These are phyloP conservation scores for Saksenaea oblongispora DNA, from an alignment of 371 early-diverging fungal genomes.

Conservation along the genomic window DNA sequence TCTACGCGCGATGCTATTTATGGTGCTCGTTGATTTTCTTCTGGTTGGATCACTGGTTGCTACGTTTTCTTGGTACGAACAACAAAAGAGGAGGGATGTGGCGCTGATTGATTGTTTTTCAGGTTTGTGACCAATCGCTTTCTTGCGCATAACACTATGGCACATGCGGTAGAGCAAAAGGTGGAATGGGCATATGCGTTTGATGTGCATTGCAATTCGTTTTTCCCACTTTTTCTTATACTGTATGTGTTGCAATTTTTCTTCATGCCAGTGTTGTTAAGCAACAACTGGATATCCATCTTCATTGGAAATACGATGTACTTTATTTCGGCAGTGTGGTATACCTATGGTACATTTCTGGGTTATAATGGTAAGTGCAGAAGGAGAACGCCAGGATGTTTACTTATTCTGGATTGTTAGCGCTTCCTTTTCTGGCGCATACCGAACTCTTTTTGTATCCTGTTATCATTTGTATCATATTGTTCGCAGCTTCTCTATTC, in stretches of 20 bases:
- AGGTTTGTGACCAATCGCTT: conserved; percentile 82
- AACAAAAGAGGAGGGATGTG: not conserved
- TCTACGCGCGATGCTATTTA: conserved; percentile 65
- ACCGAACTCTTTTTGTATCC: conserved; percentile 87
- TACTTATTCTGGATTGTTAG: conserved; percentile 38
- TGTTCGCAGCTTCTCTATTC: conserved; percentile 78
- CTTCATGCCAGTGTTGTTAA: conserved; percentile 75
- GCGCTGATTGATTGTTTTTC: not conserved
- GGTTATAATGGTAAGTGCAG: conserved; percentile 76
- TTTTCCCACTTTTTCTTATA: conserved; percentile 81
- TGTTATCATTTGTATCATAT: conserved; percentile 64
- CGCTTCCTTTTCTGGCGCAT: conserved; percentile 87
- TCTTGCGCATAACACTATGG: conserved; percentile 68
- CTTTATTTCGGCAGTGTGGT: conserved; percentile 71
- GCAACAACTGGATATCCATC: conserved; percentile 72
- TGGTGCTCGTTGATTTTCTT: conserved; percentile 78
- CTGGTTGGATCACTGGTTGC: conserved; percentile 69
- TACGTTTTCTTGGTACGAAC: conserved; percentile 66
- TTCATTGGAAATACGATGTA: conserved; percentile 88
- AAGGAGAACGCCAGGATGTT: not conserved
- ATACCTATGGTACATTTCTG: conserved; percentile 83
- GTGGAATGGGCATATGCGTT: conserved; percentile 95
- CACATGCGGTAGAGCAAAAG: conserved; percentile 81
- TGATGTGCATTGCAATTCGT: conserved; percentile 94
- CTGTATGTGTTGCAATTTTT: conserved; percentile 90